Base-by-base conservation (phyloP, 768 basidiomycete genomes). In the Boletus speciosus region DNA sequence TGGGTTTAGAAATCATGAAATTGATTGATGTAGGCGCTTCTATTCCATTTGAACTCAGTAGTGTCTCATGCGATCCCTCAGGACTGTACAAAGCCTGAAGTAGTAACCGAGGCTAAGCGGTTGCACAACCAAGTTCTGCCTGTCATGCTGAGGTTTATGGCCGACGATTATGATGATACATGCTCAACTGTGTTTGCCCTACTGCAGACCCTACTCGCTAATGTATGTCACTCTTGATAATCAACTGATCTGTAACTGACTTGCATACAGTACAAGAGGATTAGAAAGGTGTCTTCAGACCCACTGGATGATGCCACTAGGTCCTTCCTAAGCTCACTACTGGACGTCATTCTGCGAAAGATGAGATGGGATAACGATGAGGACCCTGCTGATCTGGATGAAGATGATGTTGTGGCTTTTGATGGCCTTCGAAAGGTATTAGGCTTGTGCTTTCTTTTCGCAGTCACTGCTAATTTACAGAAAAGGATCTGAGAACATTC, bases 141-240 rank as follows among this genome's bases (percentile, higher is more conserved):
- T 2, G 78, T 93, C 35, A 80, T 93, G 76, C 78, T 99, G 11
- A 86, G 83, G 15, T 94, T 98, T 75, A 78, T 98, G 74, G 87
- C 86, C 9, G 97, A 98, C 65, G 79, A 86, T 27, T 90, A 91
- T 59, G 91, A 95, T 57, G 94, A 96, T 63, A 94, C 92, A 6
- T 86, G 86, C 58, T 83, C 84, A 21, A 88, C 94, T 7, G 79
- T 98, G 38, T 91, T 94, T 64, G 85, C 90, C 4, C 74, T 97
- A 51, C 74, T 97, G 14, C 83, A 86, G 57, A 79, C 81, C 21
- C 74, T 97, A 52, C 80, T 99, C 37, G 75, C 79, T 31, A 80
- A 79, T 47, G 94, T 94, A 68, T 69, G 88, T 29, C 47, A 48
- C 25, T 23, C 35, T 31, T 27, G 16, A 7, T 37, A 5, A 51